Conservation (phyloP, 495 filamentous ascomycete genomes). For the Talaromyces nanjingensis region DNA sequence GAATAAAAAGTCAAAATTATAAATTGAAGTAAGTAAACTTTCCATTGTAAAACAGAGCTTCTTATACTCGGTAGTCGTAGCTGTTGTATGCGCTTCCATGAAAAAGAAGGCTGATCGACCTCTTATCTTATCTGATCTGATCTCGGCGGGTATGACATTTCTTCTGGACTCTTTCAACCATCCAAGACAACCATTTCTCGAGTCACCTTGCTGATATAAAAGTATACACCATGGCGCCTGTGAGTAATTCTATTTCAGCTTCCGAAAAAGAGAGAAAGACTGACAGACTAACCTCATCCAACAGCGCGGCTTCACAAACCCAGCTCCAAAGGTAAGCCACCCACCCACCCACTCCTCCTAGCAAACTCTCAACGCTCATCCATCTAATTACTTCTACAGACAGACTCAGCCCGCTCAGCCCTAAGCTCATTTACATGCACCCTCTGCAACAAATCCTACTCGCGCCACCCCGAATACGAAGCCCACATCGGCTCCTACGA, state of each 20-base stretch:
- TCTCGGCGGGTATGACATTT: background rate
- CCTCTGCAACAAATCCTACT: constrained; percentile 55
- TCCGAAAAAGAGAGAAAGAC: too few species aligned
- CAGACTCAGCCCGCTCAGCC: constrained; percentile 80
- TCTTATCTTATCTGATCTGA: background rate
- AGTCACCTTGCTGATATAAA: background rate
- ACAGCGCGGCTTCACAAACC: constrained; percentile 43
- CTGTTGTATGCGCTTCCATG: constrained; percentile 1
- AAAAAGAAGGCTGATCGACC: background rate
- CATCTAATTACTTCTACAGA: constrained; percentile 37
- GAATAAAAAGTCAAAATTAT: too few species aligned
- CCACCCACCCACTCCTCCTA: background rate
- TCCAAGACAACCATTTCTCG: background rate
- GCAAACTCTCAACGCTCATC: background rate
- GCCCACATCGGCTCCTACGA: constrained; percentile 57
- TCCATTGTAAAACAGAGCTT: too few species aligned
- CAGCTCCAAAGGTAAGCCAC: constrained; percentile 38
- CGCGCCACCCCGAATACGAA: constrained; percentile 54
- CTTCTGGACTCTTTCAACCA: background rate
- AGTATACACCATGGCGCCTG: too few species aligned
- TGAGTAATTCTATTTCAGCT: too few species aligned
- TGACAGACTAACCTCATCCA: background rate
- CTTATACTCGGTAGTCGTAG: background rate
- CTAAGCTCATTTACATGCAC: constrained; percentile 80
- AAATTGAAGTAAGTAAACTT: too few species aligned